A percentile compares a stretch with the other conserved stretches of the same genome.
These are phyloP conservation scores for Mycogone perniciosa DNA, from an alignment of 2,329 filamentous ascomycete genomes.

Conservation along the genomic window DNA sequence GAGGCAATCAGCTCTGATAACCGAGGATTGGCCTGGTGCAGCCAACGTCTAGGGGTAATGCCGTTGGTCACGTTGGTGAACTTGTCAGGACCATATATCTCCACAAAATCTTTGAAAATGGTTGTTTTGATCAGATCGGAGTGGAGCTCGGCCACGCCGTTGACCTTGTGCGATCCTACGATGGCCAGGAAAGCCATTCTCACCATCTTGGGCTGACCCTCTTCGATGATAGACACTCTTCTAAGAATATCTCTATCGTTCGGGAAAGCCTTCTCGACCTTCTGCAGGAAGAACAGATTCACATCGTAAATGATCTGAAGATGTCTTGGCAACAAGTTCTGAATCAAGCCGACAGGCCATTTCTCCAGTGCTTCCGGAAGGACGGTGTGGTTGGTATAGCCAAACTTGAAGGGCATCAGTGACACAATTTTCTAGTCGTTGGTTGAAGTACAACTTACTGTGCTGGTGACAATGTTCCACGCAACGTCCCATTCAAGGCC, in stretches of 20 bases:
- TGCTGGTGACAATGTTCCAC: conserved; percentile 72
- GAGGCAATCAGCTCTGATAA: conserved; percentile 87
- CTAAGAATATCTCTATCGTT: conserved; percentile 78
- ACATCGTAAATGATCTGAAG: conserved; percentile 98
- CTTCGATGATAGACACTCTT: conserved; percentile 95
- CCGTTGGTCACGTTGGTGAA: conserved; percentile 99
- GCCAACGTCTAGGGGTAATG: conserved; percentile 90
- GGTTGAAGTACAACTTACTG: conserved; percentile 36
- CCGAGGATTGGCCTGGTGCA: conserved; percentile 93
- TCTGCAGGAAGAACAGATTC: conserved; percentile 88
- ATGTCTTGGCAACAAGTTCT: conserved; percentile 88
- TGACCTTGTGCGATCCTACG: conserved; percentile 98
- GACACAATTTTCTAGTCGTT: background rate
- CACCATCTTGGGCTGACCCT: conserved; percentile 94
- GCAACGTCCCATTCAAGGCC: conserved; percentile 89
- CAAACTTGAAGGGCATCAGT: conserved; percentile 51
- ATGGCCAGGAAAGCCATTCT: conserved; percentile 95
- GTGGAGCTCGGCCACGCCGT: conserved; percentile 94
- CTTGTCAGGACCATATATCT: conserved; percentile 91
- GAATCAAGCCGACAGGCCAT: conserved; percentile 89
- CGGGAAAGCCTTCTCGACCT: conserved; percentile 84
- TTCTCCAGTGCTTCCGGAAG: conserved; percentile 96
- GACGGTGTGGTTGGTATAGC: conserved; percentile 98
- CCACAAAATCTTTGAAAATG: conserved; percentile 99
- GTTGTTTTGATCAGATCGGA: conserved; percentile 97